Evolutionary conservation across 2,329 filamentous ascomycete species (phyloP), one percentile per base, ranked within the genome.

Genomic region (Blastomyces parvus): DNA sequence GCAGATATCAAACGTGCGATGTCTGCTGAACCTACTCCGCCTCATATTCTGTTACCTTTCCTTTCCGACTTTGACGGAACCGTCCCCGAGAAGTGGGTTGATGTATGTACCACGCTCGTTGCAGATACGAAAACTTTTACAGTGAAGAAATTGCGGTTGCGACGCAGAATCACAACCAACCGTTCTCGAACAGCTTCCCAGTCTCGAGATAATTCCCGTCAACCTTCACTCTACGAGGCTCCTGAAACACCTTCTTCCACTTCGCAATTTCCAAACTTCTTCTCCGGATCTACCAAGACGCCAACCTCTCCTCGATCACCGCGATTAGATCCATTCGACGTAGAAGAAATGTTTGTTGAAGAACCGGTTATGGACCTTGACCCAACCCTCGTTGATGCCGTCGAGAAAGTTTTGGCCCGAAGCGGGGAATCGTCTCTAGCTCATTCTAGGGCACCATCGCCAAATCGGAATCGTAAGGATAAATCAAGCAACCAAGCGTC

Each of bases 341-440:
- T 80, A 1, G 79, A 82, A 60, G 81, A 84, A 66, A 72, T 77
- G 63, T 83, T 84, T 59, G 70, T 78, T 13, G 80, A 83, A 65
- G 83, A 85, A 65, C 72, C 73, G 2, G 79, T 86, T 58, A 82
- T 83, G 79, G 82, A 84, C 66, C 78, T 84, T 60, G 83, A 86
- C 65, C 77, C 78, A n/a, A 83, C 78, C 2, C 74, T 85, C 0
- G 80, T 83, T 44, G 82, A 85, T 69, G 83, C 82, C 8, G 76
- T 85, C 27, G 83, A 85, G 69, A 80, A 81, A 60, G 79, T 84
- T 11, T 74, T 85, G 2, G 77, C 74, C 3, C 78, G 76, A 50
- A 79, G 76, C 58, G 76, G 73, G 5, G 72, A 75, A 48, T 75
- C 78, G 1, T 79, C 77, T 0, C 69, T 77, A 44, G 72, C 70